Percentiles rank a stretch among this genome's conserved stretches.
These are phyloP conservation scores for Pseudoscleropodium purum DNA, from an alignment of 225 moss, liverwort and hornwort species.

Conservation along the genomic window DNA sequence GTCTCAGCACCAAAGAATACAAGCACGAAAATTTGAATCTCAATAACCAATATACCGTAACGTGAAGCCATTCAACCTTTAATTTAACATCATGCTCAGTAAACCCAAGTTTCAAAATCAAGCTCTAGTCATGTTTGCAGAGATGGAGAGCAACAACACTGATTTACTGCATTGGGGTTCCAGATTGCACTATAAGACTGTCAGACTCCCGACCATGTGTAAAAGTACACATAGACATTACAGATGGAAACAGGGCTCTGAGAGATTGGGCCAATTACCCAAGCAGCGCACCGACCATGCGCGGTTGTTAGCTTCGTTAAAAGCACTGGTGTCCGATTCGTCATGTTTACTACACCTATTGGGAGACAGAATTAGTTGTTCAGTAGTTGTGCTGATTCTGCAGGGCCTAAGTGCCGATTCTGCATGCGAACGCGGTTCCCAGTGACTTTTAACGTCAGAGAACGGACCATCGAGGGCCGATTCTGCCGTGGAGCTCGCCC, in stretches of 20 bases:
- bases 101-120: not conserved
- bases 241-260: not conserved
- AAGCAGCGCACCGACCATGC: constrained; percentile 67
- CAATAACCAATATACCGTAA: not conserved
- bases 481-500: too few species aligned
- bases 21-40: not conserved
- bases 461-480: too few species aligned
- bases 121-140: not conserved
- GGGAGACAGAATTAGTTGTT: too few species aligned
- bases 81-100: not conserved
- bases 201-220: not conserved
- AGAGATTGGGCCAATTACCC: constrained; percentile 18
- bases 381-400: too few species aligned
- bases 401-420: too few species aligned
- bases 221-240: not conserved
- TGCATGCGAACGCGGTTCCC: too few species aligned
- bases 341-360: too few species aligned
- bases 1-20: not conserved
- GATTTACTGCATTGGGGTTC: not conserved
- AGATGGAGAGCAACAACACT: not conserved
- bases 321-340: too few species aligned
- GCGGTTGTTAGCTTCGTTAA: constrained; percentile 41
- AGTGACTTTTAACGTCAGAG: too few species aligned
- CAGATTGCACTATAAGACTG: not conserved
- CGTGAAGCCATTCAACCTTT: not conserved